Evolutionary conservation across 768 basidiomycete genomes (phyloP).

Genomic region (Mycena venus): DNA sequence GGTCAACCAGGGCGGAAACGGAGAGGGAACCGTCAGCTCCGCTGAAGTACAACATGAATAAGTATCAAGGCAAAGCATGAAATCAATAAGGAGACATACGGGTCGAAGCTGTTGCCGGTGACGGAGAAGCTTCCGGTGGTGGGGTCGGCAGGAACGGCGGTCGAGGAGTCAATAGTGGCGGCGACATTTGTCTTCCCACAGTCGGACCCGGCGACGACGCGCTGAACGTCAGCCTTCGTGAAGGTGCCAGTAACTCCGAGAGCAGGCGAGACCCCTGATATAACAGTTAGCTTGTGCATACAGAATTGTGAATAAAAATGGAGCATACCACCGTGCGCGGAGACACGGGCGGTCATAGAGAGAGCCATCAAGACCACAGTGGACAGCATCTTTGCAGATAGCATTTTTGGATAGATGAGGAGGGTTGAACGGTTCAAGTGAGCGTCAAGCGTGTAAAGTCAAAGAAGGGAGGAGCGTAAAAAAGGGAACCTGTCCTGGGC

Average conservation of each 20-base stretch:
- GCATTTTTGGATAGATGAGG: not conserved
- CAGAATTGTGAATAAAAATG: not conserved
- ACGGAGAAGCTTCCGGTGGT: not conserved
- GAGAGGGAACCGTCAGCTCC: constrained; percentile 4
- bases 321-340: not conserved
- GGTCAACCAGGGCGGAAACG: not conserved
- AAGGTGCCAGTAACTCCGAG: constrained; percentile 14
- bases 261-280: not conserved
- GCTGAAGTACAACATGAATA: not conserved
- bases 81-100: not conserved
- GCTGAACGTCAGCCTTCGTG: not conserved
- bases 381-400: not conserved
- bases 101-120: not conserved
- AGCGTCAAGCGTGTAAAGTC: not conserved
- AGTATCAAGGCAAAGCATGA: not conserved
- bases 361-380: not conserved
- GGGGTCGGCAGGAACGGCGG: not conserved
- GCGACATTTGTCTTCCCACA: constrained; percentile 5
- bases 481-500: constrained; percentile 12
- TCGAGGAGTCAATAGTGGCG: not conserved
- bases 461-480: not conserved
- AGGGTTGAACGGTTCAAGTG: not conserved
- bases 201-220: not conserved
- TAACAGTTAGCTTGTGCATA: not conserved
- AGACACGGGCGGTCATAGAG: constrained; percentile 2